phyloP scores from a whole-genome alignment of 306 rosid species.

The Urtica urens region DNA sequence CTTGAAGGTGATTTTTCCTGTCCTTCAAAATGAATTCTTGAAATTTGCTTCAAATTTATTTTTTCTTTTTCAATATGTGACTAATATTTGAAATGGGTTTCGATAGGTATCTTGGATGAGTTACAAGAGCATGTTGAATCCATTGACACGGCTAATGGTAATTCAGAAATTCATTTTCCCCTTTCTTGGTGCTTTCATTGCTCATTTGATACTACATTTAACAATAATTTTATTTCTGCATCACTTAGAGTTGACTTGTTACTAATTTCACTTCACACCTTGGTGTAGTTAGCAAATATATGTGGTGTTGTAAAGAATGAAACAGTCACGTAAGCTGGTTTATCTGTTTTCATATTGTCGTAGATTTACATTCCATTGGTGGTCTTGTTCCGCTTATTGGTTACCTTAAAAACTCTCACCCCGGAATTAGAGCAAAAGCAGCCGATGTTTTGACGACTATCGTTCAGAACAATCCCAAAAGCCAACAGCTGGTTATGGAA shows the following conservation, averaged over 20 bases:
- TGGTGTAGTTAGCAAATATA: too few species aligned
- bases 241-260: neutral
- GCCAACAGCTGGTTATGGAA: slow-evolving; percentile 90
- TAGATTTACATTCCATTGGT: slow-evolving; percentile 83
- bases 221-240: too few species aligned
- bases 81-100: neutral
- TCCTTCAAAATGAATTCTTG: neutral
- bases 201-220: too few species aligned
- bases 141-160: slow-evolving; percentile 94
- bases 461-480: slow-evolving; percentile 80
- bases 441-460: slow-evolving; percentile 85
- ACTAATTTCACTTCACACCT: neutral
- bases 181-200: neutral
- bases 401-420: slow-evolving; percentile 68
- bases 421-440: slow-evolving; percentile 89
- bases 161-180: neutral
- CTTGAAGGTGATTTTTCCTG: slow-evolving; percentile 46
- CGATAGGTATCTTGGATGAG: slow-evolving; percentile 77
- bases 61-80: neutral
- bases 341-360: neutral
- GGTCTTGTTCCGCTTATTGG: slow-evolving; percentile 80
- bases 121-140: slow-evolving; percentile 95
- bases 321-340: neutral
- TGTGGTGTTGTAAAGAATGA: too few species aligned
- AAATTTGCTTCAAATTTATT: neutral